Base-by-base conservation (phyloP, 75 land plant species). In the Isoetes taiwanensis region DNA sequence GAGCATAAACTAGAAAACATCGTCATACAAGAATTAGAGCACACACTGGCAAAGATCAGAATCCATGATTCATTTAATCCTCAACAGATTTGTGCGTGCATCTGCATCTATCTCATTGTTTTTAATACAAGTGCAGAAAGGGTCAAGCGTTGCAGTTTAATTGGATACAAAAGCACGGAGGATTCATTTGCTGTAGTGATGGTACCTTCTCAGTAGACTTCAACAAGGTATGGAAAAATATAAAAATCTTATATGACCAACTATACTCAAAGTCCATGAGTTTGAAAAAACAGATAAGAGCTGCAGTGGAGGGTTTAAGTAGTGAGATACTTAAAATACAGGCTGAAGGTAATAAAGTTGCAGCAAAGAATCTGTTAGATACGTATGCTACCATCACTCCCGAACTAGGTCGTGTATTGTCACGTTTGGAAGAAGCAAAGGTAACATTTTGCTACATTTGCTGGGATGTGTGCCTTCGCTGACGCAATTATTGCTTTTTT, bases 81-180 rank as follows among this genome's bases (percentile, higher is more conserved):
- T n/a, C n/a, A n/a, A n/a, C n/a, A n/a, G n/a, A n/a, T n/a, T n/a
- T n/a, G n/a, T n/a, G n/a, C n/a, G n/a, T n/a, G n/a, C n/a, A n/a
- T n/a, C n/a, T n/a, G n/a, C n/a, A n/a, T n/a, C n/a, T n/a, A n/a
- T n/a, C n/a, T n/a, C n/a, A n/a, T n/a, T n/a, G n/a, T n/a, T n/a
- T n/a, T n/a, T n/a, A 9, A 14, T 37, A 37, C 50, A 46, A 14
- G 12, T 30, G 33, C 82, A 90, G 97, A 52, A 91, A 83, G 71
- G 97, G 97, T 20, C 89, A 87, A 61, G 89, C 95, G 43, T 56
- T 91, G 65, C 89, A 91, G 68, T 91, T 91, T 42, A 91, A 91
- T 61, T 91, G 80, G 76, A 62, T 86, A 39, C 74, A 66, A 54
- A 86, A 91, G 59, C 78, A 77, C 59, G 85, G 78, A 56, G 97